phyloP scores from a whole-genome alignment of 2,329 filamentous ascomycete genomes.

The Colletotrichum eleusines region DNA sequence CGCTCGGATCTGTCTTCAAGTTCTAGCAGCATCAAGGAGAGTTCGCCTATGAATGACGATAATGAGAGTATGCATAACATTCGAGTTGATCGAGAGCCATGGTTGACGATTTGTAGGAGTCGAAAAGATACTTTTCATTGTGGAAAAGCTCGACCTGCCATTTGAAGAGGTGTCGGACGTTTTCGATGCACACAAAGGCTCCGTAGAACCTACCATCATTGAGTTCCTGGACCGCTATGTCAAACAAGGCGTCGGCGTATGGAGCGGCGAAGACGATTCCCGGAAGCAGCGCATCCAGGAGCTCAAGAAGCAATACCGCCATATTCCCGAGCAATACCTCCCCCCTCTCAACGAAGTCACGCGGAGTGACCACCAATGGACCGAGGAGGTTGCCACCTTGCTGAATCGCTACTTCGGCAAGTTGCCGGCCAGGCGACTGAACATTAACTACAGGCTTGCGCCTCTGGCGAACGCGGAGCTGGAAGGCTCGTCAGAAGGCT shows the following conservation, averaged over 20 bases:
- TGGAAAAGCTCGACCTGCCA: constrained; percentile 57
- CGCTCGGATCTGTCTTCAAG: constrained; percentile 34
- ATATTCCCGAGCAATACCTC: constrained; percentile 59
- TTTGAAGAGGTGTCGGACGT: constrained; percentile 56
- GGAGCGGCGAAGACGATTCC: constrained; percentile 47
- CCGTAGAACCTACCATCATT: constrained; percentile 55
- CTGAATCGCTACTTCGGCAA: constrained; percentile 58
- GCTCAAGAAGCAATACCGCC: constrained; percentile 54
- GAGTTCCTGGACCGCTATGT: constrained; percentile 59
- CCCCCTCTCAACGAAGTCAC: constrained; percentile 57
- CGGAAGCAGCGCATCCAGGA: constrained; percentile 49
- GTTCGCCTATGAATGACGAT: constrained; percentile 23
- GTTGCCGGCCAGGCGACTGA: constrained; percentile 52
- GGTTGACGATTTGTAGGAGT: constrained; percentile 45
- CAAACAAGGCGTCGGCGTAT: constrained; percentile 47
- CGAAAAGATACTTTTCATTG: constrained; percentile 59
- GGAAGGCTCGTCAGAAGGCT: constrained; percentile 42
- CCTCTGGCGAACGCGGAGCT: constrained; percentile 52
- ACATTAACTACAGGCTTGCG: constrained; percentile 54
- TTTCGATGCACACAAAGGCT: constrained; percentile 55
- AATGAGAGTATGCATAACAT: constrained; percentile 21
- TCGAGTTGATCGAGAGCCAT: too few relatives aligned
- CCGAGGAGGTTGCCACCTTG: constrained; percentile 56
- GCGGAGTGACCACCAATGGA: constrained; percentile 45
- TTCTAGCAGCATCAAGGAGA: constrained; percentile 35